Evolutionary conservation across 257 asterid genomes (phyloP), one percentile per base, ranked within the genome.

Genomic region (Perilla frutescens): DNA sequence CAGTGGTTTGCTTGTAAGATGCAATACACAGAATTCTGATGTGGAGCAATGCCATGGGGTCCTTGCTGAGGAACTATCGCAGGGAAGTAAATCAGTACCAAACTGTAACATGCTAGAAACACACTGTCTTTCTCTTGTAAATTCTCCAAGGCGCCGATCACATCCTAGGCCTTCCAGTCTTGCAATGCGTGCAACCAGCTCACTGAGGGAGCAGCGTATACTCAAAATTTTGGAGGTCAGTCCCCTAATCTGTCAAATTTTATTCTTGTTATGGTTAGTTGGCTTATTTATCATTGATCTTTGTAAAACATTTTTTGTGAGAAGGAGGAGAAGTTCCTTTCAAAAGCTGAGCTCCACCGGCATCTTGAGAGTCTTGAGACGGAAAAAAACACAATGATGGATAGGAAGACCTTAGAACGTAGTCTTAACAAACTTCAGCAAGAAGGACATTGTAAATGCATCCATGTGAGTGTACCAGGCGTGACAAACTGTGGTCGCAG

Each of bases 291-390:
- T 45, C 63, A 58, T 61, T 71, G 72, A 77, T 48, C 56, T 68
- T 59, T 69, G 26, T 68, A 6, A 62, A 74, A 34, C 7, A 12
- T 36, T 77, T 57, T 71, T 67, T 67, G 63, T 87, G 88, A 59
- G 59, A 86, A 94, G 99, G 98, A 87, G 78, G 97, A 94, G 93
- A 85, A 89, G 89, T 81, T 91, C 87, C 89, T 94, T 44, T 72
- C 90, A 75, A 91, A 76, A 71, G 83, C 96, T 63, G 98, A 94
- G 77, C 88, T 94, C 76, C 94, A 87, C 77, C 86, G 86, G 81
- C 88, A 91, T 67, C 89, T 94, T 62, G 90, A 87, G 81, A 81
- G 77, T 75, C 88, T 88, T 77, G 96, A 85, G 86, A 91, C 72
- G 77, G 92, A 84, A 77, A 89, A 85, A 82, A 70, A 59, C 36